These are phyloP conservation scores for Peniophora sp. DNA, from an alignment of 1,284 basidiomycete genomes.

Conservation along the genomic window DNA sequence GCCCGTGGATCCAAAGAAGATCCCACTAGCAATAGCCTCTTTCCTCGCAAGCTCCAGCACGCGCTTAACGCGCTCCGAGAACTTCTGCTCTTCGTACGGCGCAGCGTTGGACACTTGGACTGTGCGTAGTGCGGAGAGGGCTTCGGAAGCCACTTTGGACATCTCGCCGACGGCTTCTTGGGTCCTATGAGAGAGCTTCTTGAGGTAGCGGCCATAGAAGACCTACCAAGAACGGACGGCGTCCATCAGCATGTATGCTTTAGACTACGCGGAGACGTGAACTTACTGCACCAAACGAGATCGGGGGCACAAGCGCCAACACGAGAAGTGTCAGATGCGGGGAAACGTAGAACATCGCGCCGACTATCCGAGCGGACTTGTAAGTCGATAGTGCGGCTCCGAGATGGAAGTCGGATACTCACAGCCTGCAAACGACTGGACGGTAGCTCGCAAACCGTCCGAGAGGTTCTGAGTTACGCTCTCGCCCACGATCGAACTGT, in stretches of 20 bases:
- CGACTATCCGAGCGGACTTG: constrained; percentile 44
- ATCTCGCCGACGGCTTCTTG: constrained; percentile 94
- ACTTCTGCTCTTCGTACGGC: constrained; percentile 66
- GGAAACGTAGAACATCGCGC: constrained; percentile 95
- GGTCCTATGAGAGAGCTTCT: constrained; percentile 84
- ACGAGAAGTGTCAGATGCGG: constrained; percentile 87
- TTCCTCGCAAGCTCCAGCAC: constrained; percentile 78
- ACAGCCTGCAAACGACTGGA: constrained; percentile 87
- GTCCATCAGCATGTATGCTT: constrained; percentile 1
- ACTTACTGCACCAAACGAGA: constrained; percentile 86
- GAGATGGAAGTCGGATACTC: constrained; percentile 22
- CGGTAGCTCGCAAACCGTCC: constrained; percentile 81
- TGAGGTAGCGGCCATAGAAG: constrained; percentile 92
- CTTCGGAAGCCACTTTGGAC: constrained; percentile 90
- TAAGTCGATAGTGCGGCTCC: not conserved
- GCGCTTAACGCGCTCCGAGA: constrained; percentile 54
- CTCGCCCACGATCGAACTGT: constrained; percentile 93
- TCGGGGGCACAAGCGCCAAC: constrained; percentile 91
- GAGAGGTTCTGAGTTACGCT: constrained; percentile 89
- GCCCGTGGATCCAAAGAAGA: constrained; percentile 90
- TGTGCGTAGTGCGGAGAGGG: constrained; percentile 87
- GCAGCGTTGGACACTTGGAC: constrained; percentile 87
- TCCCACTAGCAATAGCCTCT: constrained; percentile 86
- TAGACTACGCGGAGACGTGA: not conserved
- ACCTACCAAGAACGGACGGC: constrained; percentile 42